phyloP scores from a whole-genome alignment of 176 grass and related monocot species.

The Rhynchospora pubera region DNA sequence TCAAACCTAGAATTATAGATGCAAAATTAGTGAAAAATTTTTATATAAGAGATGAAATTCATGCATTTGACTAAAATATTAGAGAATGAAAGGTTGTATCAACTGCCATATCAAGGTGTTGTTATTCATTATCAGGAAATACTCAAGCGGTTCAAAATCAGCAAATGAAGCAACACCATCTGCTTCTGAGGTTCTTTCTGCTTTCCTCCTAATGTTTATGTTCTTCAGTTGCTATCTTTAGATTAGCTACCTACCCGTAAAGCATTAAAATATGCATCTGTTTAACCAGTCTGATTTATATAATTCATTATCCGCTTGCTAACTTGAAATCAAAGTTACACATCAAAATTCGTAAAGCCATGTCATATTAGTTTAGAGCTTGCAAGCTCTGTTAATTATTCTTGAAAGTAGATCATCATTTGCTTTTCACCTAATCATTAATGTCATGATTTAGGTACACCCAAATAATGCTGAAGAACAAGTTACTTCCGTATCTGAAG shows the following conservation, averaged over 20 bases:
- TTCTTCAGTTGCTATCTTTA: background rate
- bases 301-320: too few relatives aligned
- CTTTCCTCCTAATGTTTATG: background rate
- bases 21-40: background rate
- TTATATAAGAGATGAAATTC: background rate
- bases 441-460: background rate
- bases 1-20: background rate
- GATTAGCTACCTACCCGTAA: background rate
- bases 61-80: background rate
- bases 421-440: background rate
- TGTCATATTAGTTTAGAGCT: too few relatives aligned
- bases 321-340: too few relatives aligned
- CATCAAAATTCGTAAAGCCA: too few relatives aligned
- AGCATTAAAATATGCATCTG: background rate
- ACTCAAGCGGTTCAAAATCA: background rate
- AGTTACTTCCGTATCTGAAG: background rate
- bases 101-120: background rate
- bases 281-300: too few relatives aligned
- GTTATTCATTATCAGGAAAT: conserved; percentile 5
- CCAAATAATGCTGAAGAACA: background rate
- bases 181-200: conserved; percentile 5
- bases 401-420: background rate
- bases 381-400: too few relatives aligned
- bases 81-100: background rate
- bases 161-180: background rate